These are phyloP conservation scores for Paspalum vaginatum DNA, from an alignment of 176 grass and related monocot genomes.

Conservation along the genomic window DNA sequence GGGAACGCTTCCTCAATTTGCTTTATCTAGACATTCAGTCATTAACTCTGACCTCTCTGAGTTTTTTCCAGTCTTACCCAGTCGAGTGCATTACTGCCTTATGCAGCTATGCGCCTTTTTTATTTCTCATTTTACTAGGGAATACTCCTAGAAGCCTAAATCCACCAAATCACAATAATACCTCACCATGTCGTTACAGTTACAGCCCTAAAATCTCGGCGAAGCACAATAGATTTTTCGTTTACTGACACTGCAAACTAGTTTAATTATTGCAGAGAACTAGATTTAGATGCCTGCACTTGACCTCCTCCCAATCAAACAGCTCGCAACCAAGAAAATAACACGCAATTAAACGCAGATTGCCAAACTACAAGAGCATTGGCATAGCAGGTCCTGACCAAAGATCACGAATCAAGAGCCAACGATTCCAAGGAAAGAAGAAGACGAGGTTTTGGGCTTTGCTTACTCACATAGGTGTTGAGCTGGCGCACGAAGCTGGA, in stretches of 20 bases:
- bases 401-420: background rate
- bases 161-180: background rate
- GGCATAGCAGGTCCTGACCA: background rate
- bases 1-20: no score
- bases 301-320: background rate
- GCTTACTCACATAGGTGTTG: conserved; percentile 81
- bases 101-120: background rate
- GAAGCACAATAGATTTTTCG: background rate
- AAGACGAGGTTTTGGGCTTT: background rate
- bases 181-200: background rate
- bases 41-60: no score
- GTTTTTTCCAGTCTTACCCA: no score
- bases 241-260: background rate
- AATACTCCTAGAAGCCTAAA: background rate
- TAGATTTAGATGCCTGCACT: background rate
- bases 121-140: background rate
- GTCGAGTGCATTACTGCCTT: background rate
- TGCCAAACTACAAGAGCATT: background rate
- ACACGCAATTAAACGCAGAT: background rate
- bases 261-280: background rate
- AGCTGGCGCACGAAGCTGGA: conserved; percentile 92
- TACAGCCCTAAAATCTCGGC: background rate
- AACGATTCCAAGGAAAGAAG: background rate
- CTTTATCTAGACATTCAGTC: no score
- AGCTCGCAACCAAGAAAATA: background rate